Percentiles rank a stretch among this genome's conserved stretches.
Evolutionary conservation across 2,329 filamentous ascomycete species (phyloP).

Genomic region (Parascedosporium putredinis): DNA sequence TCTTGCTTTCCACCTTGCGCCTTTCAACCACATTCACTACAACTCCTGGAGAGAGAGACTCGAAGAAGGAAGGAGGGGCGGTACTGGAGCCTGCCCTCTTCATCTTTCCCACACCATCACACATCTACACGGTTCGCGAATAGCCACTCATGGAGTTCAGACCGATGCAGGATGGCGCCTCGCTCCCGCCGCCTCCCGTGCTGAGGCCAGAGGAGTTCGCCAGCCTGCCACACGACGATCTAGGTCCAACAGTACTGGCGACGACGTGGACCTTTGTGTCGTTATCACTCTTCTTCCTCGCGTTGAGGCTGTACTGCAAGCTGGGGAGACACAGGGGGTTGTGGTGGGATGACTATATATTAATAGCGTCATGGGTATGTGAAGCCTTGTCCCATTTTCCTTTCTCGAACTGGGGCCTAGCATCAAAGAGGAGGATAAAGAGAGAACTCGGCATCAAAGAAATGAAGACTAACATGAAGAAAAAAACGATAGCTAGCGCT

Average conservation of each 20-base stretch:
- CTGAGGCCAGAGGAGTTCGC: conserved; percentile 1
- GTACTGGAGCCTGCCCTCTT: not conserved
- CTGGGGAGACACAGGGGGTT: conserved; percentile 22
- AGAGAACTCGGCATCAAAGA: too few relatives aligned
- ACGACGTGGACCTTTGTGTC: conserved; percentile 10
- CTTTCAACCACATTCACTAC: too few relatives aligned
- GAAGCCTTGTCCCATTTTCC: too few relatives aligned
- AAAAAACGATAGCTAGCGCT: conserved; percentile 9
- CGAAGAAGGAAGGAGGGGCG: too few relatives aligned
- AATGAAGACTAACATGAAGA: conserved; percentile 8
- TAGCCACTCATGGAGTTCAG: conserved; percentile 6
- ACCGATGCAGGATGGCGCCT: not conserved
- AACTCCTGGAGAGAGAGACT: too few relatives aligned
- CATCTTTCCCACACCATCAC: not conserved
- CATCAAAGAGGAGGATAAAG: too few relatives aligned
- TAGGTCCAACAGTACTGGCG: conserved; percentile 3
- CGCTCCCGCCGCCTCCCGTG: not conserved
- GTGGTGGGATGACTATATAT: conserved; percentile 26
- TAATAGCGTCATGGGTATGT: conserved; percentile 25
- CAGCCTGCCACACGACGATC: conserved; percentile 5
- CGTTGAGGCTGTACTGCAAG: conserved; percentile 26
- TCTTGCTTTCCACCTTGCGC: too few relatives aligned
- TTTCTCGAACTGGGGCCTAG: too few relatives aligned
- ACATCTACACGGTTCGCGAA: too few relatives aligned
- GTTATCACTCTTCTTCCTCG: conserved; percentile 13